A percentile compares a stretch with the other conserved stretches of the same genome.
These are phyloP conservation scores for Neoascochyta sp. DNA, from an alignment of 2,329 filamentous ascomycete species.

Conservation along the genomic window DNA sequence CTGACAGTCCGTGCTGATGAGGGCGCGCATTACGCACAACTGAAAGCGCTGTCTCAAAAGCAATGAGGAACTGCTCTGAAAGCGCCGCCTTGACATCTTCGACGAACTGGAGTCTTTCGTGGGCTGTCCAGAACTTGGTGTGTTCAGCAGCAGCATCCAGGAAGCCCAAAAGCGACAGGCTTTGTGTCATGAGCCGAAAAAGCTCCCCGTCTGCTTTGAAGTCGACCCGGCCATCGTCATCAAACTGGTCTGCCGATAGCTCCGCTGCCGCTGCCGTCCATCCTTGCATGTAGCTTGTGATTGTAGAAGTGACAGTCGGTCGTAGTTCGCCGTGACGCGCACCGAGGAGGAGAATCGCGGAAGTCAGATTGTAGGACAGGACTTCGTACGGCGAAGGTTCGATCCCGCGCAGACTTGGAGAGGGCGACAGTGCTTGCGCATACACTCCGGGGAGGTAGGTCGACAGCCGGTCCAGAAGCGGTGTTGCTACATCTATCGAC, in stretches of 20 bases:
- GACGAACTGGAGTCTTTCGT: conserved; percentile 70
- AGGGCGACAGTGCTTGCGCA: conserved; percentile 70
- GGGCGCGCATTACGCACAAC: conserved; percentile 77
- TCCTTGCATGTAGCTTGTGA: conserved; percentile 69
- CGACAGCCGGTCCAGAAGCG: conserved; percentile 72
- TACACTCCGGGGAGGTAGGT: conserved; percentile 85
- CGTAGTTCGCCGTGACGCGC: conserved; percentile 67
- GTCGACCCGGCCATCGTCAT: conserved; percentile 53
- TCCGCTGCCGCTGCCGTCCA: conserved; percentile 61
- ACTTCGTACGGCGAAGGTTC: conserved; percentile 87
- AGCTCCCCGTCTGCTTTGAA: conserved; percentile 49
- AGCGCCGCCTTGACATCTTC: conserved; percentile 68
- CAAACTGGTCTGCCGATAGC: conserved; percentile 52
- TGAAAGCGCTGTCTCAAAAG: conserved; percentile 85
- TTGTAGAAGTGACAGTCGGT: conserved; percentile 60
- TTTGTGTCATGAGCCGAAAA: conserved; percentile 68
- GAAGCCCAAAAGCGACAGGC: conserved; percentile 85
- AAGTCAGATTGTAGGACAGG: conserved; percentile 72
- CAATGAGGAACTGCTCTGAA: conserved; percentile 78
- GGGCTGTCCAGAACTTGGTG: conserved; percentile 74
- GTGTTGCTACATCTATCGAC: conserved; percentile 68
- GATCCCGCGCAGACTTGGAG: conserved; percentile 77
- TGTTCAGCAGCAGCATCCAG: conserved; percentile 76
- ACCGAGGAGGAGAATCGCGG: conserved; percentile 77
- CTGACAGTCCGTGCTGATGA: conserved; percentile 62